These are phyloP conservation scores for Thermoascus crustaceus DNA, from an alignment of 2,329 filamentous ascomycete genomes.

Conservation along the genomic window DNA sequence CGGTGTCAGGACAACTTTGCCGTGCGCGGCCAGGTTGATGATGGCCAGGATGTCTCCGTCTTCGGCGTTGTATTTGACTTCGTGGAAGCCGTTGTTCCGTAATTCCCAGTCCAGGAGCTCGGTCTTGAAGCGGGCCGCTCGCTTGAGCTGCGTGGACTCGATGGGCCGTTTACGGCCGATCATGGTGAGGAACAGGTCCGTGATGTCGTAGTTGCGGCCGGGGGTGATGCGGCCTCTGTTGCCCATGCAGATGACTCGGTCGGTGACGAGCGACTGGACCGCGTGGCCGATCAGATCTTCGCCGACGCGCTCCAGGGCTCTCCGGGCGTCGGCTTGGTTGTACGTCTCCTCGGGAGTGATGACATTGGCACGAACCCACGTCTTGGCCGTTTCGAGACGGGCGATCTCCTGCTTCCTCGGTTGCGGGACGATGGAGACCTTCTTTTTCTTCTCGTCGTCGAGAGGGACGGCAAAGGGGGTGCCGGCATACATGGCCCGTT, in stretches of 20 bases:
- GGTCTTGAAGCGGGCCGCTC: slow-evolving; percentile 36
- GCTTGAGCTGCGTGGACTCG: slow-evolving; percentile 31
- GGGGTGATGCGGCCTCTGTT: slow-evolving; percentile 33
- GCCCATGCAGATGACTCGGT: slow-evolving; percentile 31
- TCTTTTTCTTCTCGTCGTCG: slow-evolving; percentile 1
- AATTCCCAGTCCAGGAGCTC: slow-evolving; percentile 34
- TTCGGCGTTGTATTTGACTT: slow-evolving; percentile 29
- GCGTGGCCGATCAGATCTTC: slow-evolving; percentile 31
- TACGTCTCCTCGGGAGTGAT: slow-evolving; percentile 37
- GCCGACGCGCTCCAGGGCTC: slow-evolving; percentile 24
- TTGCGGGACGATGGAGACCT: background rate
- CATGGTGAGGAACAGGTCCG: slow-evolving; percentile 31
- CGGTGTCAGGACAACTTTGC: slow-evolving; percentile 29
- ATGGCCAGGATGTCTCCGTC: slow-evolving; percentile 38
- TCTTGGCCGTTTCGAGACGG: slow-evolving; percentile 32
- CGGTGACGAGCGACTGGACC: slow-evolving; percentile 32
- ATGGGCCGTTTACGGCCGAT: slow-evolving; percentile 35
- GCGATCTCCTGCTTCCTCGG: slow-evolving; percentile 14
- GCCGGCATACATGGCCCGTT: slow-evolving; percentile 25
- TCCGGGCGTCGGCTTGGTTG: slow-evolving; percentile 26
- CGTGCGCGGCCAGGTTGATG: slow-evolving; percentile 33
- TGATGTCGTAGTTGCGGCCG: slow-evolving; percentile 38
- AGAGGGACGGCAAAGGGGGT: slow-evolving; percentile 28
- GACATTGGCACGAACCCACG: slow-evolving; percentile 42
- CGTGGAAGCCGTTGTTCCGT: slow-evolving; percentile 19